Percentiles rank a stretch among this genome's conserved stretches.
Evolutionary conservation across 108 stramenopile genomes (phyloP).

Genomic region (Skeletonema tropicum): DNA sequence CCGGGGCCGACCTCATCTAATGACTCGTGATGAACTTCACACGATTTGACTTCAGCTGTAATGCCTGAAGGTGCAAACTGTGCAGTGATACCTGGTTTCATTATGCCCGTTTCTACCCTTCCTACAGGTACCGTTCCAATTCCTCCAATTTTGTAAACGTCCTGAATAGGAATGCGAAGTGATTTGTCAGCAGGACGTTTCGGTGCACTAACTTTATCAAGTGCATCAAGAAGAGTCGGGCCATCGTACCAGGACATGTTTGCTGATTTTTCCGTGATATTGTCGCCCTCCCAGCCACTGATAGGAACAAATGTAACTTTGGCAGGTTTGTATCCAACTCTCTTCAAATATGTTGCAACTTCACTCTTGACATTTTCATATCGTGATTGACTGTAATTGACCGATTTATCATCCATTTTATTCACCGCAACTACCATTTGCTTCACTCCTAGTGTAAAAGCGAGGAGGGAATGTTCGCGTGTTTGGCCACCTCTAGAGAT

Average conservation of each 20-base stretch:
- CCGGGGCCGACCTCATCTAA: conserved; percentile 80
- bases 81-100: conserved; percentile 81
- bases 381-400: conserved; percentile 84
- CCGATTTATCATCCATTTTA: conserved; percentile 95
- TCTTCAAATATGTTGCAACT: conserved; percentile 66
- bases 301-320: conserved; percentile 94
- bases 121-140: conserved; percentile 91
- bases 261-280: conserved; percentile 84
- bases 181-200: conserved; percentile 90
- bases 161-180: conserved; percentile 88
- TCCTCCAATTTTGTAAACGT: conserved; percentile 93
- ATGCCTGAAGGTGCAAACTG: conserved; percentile 78
- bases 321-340: conserved; percentile 68
- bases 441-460: conserved; percentile 94
- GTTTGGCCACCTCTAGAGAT: conserved; percentile 95
- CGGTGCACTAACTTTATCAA: conserved; percentile 85
- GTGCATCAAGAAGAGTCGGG: conserved; percentile 87
- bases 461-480: conserved; percentile 94
- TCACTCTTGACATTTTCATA: conserved; percentile 87
- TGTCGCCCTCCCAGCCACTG: conserved; percentile 96
- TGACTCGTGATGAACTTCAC: conserved; percentile 92
- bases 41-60: conserved; percentile 85
- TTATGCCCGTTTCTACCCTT: conserved; percentile 82
- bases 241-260: conserved; percentile 95
- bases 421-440: conserved; percentile 96